A percentile compares a stretch with the other conserved stretches of the same genome.
These are phyloP conservation scores for Trichoderma oligosporum DNA, from an alignment of 2,329 filamentous ascomycete genomes.

Conservation along the genomic window DNA sequence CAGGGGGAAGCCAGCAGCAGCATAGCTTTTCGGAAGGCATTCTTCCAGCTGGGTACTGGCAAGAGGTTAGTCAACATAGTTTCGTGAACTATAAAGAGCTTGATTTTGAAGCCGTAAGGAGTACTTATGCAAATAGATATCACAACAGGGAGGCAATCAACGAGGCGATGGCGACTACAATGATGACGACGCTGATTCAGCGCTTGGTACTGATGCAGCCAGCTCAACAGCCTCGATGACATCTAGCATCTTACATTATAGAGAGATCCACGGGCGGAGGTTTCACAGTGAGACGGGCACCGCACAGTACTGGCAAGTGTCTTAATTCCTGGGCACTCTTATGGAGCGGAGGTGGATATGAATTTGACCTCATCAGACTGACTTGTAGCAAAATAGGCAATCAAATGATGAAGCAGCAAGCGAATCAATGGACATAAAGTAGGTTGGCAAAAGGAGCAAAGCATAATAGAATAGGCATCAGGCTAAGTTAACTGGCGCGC, in stretches of 20 bases:
- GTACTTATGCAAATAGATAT: background rate
- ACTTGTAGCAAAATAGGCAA: constrained; percentile 13
- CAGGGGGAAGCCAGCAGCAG: constrained; percentile 1
- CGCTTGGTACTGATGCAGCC: constrained; percentile 23
- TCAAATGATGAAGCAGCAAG: constrained; percentile 27
- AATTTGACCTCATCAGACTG: no score
- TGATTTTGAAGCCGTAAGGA: background rate
- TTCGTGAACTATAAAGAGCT: background rate
- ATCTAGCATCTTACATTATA: constrained; percentile 34
- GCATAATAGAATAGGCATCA: constrained; percentile 18
- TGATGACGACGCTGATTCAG: constrained; percentile 26
- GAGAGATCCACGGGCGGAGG: constrained; percentile 31
- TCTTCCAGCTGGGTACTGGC: constrained; percentile 16
- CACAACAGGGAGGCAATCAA: background rate
- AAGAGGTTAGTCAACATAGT: constrained; percentile 16
- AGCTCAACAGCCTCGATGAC: constrained; percentile 33
- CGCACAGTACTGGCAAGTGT: constrained; percentile 12
- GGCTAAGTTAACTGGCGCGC: background rate
- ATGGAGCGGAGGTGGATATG: no score
- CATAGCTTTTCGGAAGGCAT: background rate
- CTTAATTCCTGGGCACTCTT: no score
- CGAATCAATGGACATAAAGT: constrained; percentile 21
- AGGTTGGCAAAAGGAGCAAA: no score
- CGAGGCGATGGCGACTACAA: constrained; percentile 18
- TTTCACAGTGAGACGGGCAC: constrained; percentile 25